Percentiles rank a stretch among this genome's conserved stretches.
Evolutionary conservation across 176 grass and related monocot species (phyloP).

Genomic region (Alloteropsis semialata): DNA sequence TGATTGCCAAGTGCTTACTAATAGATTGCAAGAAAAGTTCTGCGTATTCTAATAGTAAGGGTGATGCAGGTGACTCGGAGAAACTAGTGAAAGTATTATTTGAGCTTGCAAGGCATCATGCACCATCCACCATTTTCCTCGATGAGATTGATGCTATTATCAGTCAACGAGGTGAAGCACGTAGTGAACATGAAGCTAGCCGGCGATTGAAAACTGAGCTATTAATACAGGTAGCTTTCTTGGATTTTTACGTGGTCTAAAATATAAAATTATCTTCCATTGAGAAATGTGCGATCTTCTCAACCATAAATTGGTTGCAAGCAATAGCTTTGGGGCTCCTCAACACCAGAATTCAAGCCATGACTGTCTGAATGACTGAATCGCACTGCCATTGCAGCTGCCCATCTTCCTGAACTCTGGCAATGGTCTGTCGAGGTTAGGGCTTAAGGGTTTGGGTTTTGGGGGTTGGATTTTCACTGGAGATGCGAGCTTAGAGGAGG

Average conservation of each 20-base stretch:
- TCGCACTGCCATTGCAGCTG: too few relatives aligned
- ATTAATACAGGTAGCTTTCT: slow-evolving; percentile 67
- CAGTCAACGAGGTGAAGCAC: slow-evolving; percentile 89
- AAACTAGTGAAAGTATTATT: slow-evolving; percentile 87
- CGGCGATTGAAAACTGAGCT: slow-evolving; percentile 87
- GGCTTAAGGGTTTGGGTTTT: too few relatives aligned
- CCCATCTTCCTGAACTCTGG: too few relatives aligned
- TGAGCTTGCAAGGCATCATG: slow-evolving; percentile 93
- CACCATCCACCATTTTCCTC: slow-evolving; percentile 94
- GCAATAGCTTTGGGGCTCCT: background rate
- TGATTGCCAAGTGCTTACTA: background rate
- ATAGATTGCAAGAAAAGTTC: background rate
- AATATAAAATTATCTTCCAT: background rate
- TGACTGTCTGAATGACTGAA: too few relatives aligned
- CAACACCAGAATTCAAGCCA: too few relatives aligned
- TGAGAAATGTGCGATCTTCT: background rate
- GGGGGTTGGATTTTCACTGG: too few relatives aligned
- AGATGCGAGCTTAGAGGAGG: too few relatives aligned
- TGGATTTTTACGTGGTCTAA: background rate
- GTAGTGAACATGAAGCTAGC: slow-evolving; percentile 95
- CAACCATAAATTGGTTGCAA: background rate
- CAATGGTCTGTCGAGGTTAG: too few relatives aligned
- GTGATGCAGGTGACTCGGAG: slow-evolving; percentile 87
- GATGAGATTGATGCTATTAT: slow-evolving; percentile 97
- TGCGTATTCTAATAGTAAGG: slow-evolving; percentile 11